phyloP scores from a whole-genome alignment of 352 stramenopile species.

The Thalassiosira ordinaria region DNA sequence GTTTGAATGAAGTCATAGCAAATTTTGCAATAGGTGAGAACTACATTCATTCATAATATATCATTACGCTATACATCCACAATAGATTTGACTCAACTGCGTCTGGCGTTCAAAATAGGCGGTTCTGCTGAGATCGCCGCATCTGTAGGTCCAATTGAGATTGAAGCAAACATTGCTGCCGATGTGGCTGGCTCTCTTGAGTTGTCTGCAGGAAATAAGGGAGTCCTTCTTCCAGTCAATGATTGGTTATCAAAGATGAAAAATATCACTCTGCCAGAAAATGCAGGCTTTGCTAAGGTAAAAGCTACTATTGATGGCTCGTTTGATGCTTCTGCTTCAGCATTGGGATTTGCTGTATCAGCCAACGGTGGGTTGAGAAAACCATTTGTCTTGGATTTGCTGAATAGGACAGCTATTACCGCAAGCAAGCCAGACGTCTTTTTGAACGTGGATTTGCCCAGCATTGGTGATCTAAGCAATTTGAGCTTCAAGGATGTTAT shows the following conservation, averaged over 20 bases:
- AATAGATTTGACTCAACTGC: too few species aligned
- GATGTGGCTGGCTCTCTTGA: background rate
- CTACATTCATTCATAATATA: too few species aligned
- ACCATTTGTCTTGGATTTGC: background rate
- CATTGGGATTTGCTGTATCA: background rate
- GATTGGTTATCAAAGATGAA: constrained; percentile 1
- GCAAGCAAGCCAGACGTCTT: background rate
- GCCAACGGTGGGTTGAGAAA: background rate
- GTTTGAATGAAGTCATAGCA: background rate
- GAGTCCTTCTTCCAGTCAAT: background rate
- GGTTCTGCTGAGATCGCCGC: constrained; percentile 16
- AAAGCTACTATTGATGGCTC: constrained; percentile 30
- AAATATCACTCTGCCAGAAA: constrained; percentile 10
- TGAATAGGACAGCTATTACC: background rate
- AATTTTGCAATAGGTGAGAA: too few species aligned
- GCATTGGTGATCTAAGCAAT: constrained; percentile 16
- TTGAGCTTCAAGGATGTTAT: background rate
- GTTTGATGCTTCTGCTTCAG: constrained; percentile 16
- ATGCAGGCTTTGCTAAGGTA: constrained; percentile 17
- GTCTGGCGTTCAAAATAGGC: too few species aligned
- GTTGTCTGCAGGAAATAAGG: background rate
- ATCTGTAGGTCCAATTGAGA: constrained; percentile 19
- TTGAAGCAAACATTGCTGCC: background rate
- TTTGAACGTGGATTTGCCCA: constrained; percentile 17
- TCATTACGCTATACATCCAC: too few species aligned